Evolutionary conservation across 2,329 filamentous ascomycete genomes (phyloP), one percentile per base, ranked within the genome.

Genomic region (Aspergillus sp.): DNA sequence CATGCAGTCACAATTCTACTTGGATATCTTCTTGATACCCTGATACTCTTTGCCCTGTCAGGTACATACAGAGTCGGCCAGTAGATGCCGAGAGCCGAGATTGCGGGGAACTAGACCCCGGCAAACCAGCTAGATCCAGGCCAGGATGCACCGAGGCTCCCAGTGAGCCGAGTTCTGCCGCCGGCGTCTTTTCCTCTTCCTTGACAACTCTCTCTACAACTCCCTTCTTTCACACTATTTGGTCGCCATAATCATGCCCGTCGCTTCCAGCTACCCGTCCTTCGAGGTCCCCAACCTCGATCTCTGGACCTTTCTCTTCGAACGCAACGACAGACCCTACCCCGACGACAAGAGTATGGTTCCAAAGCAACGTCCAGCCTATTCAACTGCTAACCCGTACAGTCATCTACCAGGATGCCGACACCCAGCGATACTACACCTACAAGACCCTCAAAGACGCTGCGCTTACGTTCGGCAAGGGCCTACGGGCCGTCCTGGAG

Each of bases 351-450:
- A 89, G 66, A 71, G 84, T 86, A 60, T 34, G 61, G 45, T 15
- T 17, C 11, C 22, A 6, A 4, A 20, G 14, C 13, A 11, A 17
- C 27, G 10, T 14, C 13, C 8, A 8, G 5, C 20, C 13, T 15
- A 13, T 15, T 14, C 24, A 24, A 16, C 13, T 20, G 11, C 36
- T 52, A 29, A 48, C 35, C 8, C 32, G 13, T 8, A n/a, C 24
- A 91, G 86, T 81, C 27, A 79, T 93, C 48, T 83, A 86, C 56
- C 71, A 78, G 47, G 86, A 93, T 60, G 74, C 76, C 38, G 77
- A 82, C 40, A 83, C 82, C 2, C 68, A 71, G 32, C 67, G 74
- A 14, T 63, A 66, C 20, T 86, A 93, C 60, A 93, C 78, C 28
- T 88, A 75, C 55, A 68, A 68, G 19, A 69, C 85, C 41, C 63